A percentile compares a stretch with the other conserved stretches of the same genome.
Evolutionary conservation across 495 filamentous ascomycete genomes (phyloP).

Genomic region (Aspergillus avenaceus): DNA sequence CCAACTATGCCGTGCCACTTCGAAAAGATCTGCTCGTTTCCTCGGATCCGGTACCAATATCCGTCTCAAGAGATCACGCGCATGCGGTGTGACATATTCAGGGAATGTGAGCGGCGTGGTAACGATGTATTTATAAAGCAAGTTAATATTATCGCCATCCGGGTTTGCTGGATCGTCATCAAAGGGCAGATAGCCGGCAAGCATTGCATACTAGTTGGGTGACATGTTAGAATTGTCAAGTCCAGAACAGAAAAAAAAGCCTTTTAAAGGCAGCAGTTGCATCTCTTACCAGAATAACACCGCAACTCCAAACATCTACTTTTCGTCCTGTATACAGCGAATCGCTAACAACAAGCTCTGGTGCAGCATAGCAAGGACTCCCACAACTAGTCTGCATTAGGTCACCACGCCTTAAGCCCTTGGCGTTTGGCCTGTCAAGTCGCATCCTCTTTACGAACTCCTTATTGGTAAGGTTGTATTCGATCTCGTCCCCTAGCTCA

Average conservation of each 20-base stretch:
- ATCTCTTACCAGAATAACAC: constrained; percentile 90
- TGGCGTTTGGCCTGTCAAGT: constrained; percentile 75
- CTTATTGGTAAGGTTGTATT: constrained; percentile 77
- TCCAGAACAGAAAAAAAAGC: neutral
- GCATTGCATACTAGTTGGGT: constrained; percentile 83
- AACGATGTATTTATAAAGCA: constrained; percentile 98
- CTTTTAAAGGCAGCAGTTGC: neutral
- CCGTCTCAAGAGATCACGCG: constrained; percentile 82
- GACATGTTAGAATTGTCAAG: neutral
- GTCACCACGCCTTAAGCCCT: constrained; percentile 72
- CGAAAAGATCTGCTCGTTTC: constrained; percentile 93
- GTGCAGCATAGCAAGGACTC: constrained; percentile 85
- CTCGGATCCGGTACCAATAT: constrained; percentile 96
- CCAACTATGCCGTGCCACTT: constrained; percentile 98
- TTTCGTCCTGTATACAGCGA: constrained; percentile 95
- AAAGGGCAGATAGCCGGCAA: constrained; percentile 97
- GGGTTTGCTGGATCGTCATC: constrained; percentile 98
- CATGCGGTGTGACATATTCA: constrained; percentile 98
- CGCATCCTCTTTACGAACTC: constrained; percentile 77
- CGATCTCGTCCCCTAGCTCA: constrained; percentile 84
- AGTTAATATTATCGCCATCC: constrained; percentile 98
- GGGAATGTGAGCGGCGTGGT: constrained; percentile 96
- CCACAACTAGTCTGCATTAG: constrained; percentile 57
- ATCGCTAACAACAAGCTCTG: constrained; percentile 96
- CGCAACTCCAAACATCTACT: constrained; percentile 99